These are phyloP conservation scores for Trichoderma breve DNA, from an alignment of 2,329 filamentous ascomycete genomes.

Conservation along the genomic window DNA sequence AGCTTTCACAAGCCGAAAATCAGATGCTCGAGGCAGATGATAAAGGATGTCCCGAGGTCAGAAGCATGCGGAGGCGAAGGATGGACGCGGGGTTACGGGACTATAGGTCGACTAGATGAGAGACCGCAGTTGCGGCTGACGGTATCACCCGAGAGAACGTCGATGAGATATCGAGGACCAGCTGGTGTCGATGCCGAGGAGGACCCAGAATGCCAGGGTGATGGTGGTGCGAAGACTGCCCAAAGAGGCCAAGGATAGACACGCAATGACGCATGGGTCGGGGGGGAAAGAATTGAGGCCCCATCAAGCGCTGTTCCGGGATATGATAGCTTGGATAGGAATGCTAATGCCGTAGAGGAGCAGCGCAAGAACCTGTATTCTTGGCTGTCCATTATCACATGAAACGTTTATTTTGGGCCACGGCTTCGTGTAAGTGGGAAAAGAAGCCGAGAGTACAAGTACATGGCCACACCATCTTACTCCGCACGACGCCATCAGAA, in stretches of 20 bases:
- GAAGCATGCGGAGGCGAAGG: not conserved
- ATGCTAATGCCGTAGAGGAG: not conserved
- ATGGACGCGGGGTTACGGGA: conserved; percentile 6
- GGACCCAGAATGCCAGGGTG: not conserved
- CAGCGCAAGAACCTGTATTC: not conserved
- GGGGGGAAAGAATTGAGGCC: not conserved
- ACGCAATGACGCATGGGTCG: conserved; percentile 16
- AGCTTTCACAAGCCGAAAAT: conserved; percentile 22
- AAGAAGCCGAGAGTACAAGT: conserved; percentile 5
- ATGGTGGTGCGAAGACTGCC: not conserved
- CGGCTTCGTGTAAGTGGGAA: not conserved
- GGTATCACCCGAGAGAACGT: not conserved
- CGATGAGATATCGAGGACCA: not conserved
- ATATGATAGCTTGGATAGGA: not conserved
- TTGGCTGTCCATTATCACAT: not conserved
- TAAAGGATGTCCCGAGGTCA: conserved; percentile 20
- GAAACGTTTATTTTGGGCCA: not conserved
- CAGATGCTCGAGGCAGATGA: conserved; percentile 12
- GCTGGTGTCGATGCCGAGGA: conserved; percentile 2
- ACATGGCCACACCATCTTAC: conserved; percentile 3
- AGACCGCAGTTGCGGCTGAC: conserved; percentile 8
- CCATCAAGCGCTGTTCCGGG: not conserved
- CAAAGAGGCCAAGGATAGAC: not conserved
- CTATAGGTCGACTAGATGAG: not conserved
- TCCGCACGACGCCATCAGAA: conserved; percentile 7